Evolutionary conservation across 1,139 yeast species (phyloP), one percentile per base, ranked within the genome.

Genomic region (Eremothecium gossypii): DNA sequence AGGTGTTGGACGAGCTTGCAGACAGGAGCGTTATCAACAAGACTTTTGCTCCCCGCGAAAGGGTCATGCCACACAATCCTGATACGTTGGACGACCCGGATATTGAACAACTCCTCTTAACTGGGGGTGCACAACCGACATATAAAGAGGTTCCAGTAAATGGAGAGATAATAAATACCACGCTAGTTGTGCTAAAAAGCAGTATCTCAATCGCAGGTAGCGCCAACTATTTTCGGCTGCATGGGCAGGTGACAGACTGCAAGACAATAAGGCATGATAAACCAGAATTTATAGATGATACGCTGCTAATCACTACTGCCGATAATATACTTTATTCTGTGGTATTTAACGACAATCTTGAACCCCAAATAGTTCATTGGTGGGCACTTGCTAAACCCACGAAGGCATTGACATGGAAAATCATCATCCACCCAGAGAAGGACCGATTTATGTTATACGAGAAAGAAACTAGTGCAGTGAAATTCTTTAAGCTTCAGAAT

Each of bases 51-150:
- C 39, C 39, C 4, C 27, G 14, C 4, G 37, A 36, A 27, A 26
- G 20, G 20, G 34, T 27, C 7, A 10, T 13, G 10, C 12, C 14
- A 13, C 9, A 36, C 11, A 45, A 50, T 27, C 43, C 47, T 2
- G 50, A 47, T 17, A 47, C 49, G 2, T 35, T 50, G 30, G 49
- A 49, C 35, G 55, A 53, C 40, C 43, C 51, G 2, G 53, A 50
- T 43, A 37, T 52, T 14, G 55, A 52, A 20, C 38, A 41, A 27
- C 17, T 52, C n/a, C 27, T 34, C 11, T 17, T 14, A 10, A 29
- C 7, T 34, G 37, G 6, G 27, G 37, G 27, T 4, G n/a, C 29
- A 6, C 7, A 34, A 34, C 29, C 11, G 3, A 7, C n/a, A 12
- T 23, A 9, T 17, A 27, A 17, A 23, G 29, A 17, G 11, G 14